These are phyloP conservation scores for Leccinum fuscescens DNA, from an alignment of 1,284 basidiomycete genomes.

Conservation along the genomic window DNA sequence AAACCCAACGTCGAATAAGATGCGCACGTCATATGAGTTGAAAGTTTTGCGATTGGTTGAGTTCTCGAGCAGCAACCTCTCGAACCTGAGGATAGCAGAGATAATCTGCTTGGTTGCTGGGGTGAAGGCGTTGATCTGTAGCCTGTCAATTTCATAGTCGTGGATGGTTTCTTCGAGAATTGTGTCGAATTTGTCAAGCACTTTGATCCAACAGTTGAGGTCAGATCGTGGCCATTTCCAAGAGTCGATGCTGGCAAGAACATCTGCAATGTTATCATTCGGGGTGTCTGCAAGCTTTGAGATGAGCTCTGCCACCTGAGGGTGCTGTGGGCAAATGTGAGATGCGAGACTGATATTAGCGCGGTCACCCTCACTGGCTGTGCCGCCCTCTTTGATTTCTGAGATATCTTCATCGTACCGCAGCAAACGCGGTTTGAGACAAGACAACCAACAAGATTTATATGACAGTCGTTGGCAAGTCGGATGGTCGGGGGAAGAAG, in stretches of 20 bases:
- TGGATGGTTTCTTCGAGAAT: slow-evolving; percentile 82
- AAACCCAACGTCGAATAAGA: slow-evolving; percentile 1
- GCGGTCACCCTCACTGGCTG: slow-evolving; percentile 50
- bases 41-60: slow-evolving; percentile 98
- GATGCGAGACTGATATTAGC: slow-evolving; percentile 13
- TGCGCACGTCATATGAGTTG: slow-evolving; percentile 91
- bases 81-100: slow-evolving; percentile 84
- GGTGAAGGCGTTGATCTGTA: slow-evolving; percentile 82
- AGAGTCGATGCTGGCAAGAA: slow-evolving; percentile 62
- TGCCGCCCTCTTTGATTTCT: slow-evolving; percentile 73
- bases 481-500: slow-evolving; percentile 11
- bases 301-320: slow-evolving; percentile 75
- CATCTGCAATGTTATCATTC: slow-evolving; percentile 63
- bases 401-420: slow-evolving; percentile 75
- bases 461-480: slow-evolving; percentile 8
- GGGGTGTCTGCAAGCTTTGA: slow-evolving; percentile 61
- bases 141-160: slow-evolving; percentile 80
- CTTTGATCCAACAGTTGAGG: slow-evolving; percentile 93
- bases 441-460: slow-evolving; percentile 16
- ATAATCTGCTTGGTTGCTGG: slow-evolving; percentile 75
- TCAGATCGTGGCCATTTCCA: slow-evolving; percentile 98
- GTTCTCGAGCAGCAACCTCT: slow-evolving; percentile 91
- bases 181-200: slow-evolving; percentile 92
- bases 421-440: slow-evolving; percentile 45
- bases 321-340: slow-evolving; percentile 50